Evolutionary conservation across 163 green algal genomes (phyloP).

Genomic region (Prototheca wickerhamii): DNA sequence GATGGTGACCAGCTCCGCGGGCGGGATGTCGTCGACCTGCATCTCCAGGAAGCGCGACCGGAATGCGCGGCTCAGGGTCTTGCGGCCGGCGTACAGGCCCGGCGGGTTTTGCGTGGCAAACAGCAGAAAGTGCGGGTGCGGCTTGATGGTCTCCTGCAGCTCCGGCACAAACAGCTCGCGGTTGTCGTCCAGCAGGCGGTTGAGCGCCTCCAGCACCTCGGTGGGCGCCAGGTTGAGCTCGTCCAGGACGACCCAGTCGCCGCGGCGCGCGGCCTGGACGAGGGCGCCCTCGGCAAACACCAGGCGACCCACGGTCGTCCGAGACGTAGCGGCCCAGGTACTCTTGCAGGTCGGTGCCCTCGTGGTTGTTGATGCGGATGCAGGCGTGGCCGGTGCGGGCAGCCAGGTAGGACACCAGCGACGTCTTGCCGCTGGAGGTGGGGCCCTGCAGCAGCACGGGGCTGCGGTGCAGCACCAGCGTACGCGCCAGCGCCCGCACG

Average conservation of each 20-base stretch:
- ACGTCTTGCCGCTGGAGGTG: constrained; percentile 94
- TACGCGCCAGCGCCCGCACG: constrained; percentile 82
- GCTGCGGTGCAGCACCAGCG: constrained; percentile 61
- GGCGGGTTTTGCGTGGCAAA: constrained; percentile 99
- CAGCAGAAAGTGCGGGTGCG: constrained; percentile 97
- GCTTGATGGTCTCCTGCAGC: constrained; percentile 82
- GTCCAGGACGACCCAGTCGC: constrained; percentile 96
- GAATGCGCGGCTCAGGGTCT: constrained; percentile 72
- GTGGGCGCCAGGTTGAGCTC: constrained; percentile 96
- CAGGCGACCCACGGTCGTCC: constrained; percentile 61
- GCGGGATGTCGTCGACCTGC: constrained; percentile 92
- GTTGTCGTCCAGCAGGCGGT: constrained; percentile 97
- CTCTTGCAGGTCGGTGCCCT: constrained; percentile 95
- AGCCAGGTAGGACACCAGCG: constrained; percentile 86
- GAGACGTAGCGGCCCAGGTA: constrained; percentile 87
- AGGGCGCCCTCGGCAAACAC: constrained; percentile 83
- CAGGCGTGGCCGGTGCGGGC: constrained; percentile 82
- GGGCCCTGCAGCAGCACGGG: constrained; percentile 87
- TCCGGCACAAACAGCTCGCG: constrained; percentile 95
- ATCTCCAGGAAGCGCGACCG: constrained; percentile 93
- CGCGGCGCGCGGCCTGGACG: constrained; percentile 74
- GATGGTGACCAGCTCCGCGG: constrained; percentile 81
- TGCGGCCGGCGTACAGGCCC: constrained; percentile 78
- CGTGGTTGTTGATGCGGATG: constrained; percentile 99
- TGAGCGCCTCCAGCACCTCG: constrained; percentile 95